These are phyloP conservation scores for Yarrowia alimentaria DNA, from an alignment of 805 yeast genomes.

Conservation along the genomic window DNA sequence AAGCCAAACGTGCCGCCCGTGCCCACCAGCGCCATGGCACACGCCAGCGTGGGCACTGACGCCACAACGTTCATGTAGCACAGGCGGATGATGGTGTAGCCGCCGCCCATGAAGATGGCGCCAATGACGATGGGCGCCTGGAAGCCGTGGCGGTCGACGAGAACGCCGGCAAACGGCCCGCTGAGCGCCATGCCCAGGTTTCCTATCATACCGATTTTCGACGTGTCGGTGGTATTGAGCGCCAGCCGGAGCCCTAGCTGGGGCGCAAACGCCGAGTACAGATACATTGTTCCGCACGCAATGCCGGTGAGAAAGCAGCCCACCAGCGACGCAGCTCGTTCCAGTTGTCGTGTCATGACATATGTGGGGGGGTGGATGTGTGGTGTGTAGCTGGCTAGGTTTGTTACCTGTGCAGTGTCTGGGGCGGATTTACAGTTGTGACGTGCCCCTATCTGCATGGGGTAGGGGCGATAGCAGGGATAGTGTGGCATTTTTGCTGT, in stretches of 20 bases:
- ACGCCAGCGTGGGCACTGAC: slow-evolving; percentile 44
- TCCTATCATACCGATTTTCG: slow-evolving; percentile 65
- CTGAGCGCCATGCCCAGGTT: slow-evolving; percentile 60
- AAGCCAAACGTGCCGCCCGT: slow-evolving; percentile 66
- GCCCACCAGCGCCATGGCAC: slow-evolving; percentile 58
- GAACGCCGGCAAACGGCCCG: slow-evolving; percentile 66
- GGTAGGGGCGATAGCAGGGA: no score
- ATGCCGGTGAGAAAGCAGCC: slow-evolving; percentile 42
- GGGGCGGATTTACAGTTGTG: slow-evolving; percentile 11
- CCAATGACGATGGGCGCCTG: slow-evolving; percentile 27
- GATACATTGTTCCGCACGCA: slow-evolving; percentile 70
- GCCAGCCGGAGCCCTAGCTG: slow-evolving; percentile 60
- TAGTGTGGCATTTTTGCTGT: no score
- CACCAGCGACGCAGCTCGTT: slow-evolving; percentile 24
- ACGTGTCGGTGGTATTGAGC: slow-evolving; percentile 61
- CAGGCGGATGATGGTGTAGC: slow-evolving; percentile 45
- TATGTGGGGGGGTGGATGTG: no score
- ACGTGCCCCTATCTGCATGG: no score
- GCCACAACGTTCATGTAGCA: slow-evolving; percentile 46
- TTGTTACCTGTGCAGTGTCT: no score
- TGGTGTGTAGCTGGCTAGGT: slow-evolving; percentile 20
- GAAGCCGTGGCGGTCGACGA: slow-evolving; percentile 65
- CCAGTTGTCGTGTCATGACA: slow-evolving; percentile 26
- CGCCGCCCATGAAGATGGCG: slow-evolving; percentile 11
- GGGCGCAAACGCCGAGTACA: slow-evolving; percentile 76